Evolutionary conservation across 345 rosid genomes (phyloP), one percentile per base, ranked within the genome.

Genomic region (Brassica nigra): DNA sequence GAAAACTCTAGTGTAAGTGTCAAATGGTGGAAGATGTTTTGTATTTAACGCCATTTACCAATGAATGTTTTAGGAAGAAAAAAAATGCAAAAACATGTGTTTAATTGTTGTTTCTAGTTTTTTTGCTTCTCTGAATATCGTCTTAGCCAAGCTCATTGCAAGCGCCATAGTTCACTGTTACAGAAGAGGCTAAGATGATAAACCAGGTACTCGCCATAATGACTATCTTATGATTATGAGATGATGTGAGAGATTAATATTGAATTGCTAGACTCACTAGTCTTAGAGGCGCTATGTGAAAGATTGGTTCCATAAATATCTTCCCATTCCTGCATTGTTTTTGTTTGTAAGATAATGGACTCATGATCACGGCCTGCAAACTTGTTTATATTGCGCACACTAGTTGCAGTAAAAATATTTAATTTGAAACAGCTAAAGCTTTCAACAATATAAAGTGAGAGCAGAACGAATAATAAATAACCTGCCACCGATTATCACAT

Each of bases 1-100:
- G 82, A 84, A 84, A 39, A 82, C 84, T 82, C 85, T 82, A 77
- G 63, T 71, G 28, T 77, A 49, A 0, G 79, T 86, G 81, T 74
- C 37, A 64, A 49, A 74, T 79, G 87, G 39, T 8, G 39, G 6
- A 39, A 49, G 57, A n/a, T 49, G 57, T n/a, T 49, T n/a, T 49
- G 57, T 49, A 49, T 49, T 49, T n/a, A 49, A 10, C 15, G 7
- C 18, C 57, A 14, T 7, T 47, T 5, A 23, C 18, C 57, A 49
- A 49, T 49, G 57, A 49, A 49, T n/a, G 18, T 49, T 49, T 4
- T n/a, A n/a, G 57, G 57, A 49, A 49, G 18, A 49, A 49, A n/a
- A 47, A 5, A 49, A 49, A 18, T 47, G 12, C 5, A 47, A 12
- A 34, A 47, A 47, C 54, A 12, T 47, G 54, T 47, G 54, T 47